Percentiles rank a stretch among this genome's conserved stretches.
phyloP scores from a whole-genome alignment of 139 green algal genomes.

The Pedinophyceae sp. region DNA sequence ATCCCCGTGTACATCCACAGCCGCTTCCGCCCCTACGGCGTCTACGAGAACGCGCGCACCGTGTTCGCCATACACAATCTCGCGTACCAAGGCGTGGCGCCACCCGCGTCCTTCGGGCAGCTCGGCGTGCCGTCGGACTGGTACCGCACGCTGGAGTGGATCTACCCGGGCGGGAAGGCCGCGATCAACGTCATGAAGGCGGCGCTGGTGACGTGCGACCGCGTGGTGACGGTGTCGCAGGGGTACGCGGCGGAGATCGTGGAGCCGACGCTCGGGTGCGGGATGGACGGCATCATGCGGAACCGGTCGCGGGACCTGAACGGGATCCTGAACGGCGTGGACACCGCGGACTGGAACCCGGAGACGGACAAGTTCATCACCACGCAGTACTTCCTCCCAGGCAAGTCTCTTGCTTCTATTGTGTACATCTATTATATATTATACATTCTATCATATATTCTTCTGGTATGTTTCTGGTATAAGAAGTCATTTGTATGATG shows the following conservation, averaged over 20 bases:
- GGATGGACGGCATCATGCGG: not conserved
- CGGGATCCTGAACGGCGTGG: conserved; percentile 78
- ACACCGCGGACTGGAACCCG: conserved; percentile 32
- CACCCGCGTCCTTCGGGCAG: conserved; percentile 9
- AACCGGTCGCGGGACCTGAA: conserved; percentile 17
- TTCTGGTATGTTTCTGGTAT: too few species aligned
- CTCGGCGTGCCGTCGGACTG: conserved; percentile 19
- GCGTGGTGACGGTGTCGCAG: conserved; percentile 24
- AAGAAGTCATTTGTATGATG: too few species aligned
- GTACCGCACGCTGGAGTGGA: too few species aligned
- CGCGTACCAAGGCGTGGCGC: conserved; percentile 39
- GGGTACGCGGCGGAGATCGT: conserved; percentile 64
- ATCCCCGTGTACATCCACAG: conserved; percentile 40
- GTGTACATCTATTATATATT: too few species aligned
- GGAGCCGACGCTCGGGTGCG: not conserved
- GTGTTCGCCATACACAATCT: conserved; percentile 59
- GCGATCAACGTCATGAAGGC: conserved; percentile 17
- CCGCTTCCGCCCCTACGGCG: conserved; percentile 15
- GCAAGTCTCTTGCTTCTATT: conserved; percentile 9
- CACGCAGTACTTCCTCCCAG: conserved; percentile 23
- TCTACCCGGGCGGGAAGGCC: conserved; percentile 13
- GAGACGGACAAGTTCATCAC: conserved; percentile 29
- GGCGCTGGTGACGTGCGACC: conserved; percentile 13
- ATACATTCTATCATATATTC: conserved; percentile 1
- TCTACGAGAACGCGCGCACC: conserved; percentile 17